Percentiles rank a stretch among this genome's conserved stretches.
These are phyloP conservation scores for Aspergillus sclerotialis DNA, from an alignment of 2,329 filamentous ascomycete genomes.

Conservation along the genomic window DNA sequence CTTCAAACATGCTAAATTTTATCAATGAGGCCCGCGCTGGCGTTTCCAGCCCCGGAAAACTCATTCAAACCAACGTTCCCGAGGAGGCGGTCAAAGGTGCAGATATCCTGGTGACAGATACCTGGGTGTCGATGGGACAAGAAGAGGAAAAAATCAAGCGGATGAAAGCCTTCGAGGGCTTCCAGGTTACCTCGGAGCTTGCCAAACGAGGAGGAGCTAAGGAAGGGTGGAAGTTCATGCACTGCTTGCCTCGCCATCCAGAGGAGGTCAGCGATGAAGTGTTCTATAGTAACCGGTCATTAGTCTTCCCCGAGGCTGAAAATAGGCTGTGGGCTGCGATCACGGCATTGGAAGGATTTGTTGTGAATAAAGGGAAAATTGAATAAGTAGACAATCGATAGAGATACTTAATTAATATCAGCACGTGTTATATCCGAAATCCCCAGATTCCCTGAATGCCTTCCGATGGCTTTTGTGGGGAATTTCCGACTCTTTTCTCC, in stretches of 20 bases:
- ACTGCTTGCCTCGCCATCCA: constrained; percentile 83
- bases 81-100: constrained; percentile 80
- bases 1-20: constrained; percentile 62
- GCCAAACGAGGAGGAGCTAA: constrained; percentile 81
- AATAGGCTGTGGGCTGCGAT: constrained; percentile 90
- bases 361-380: constrained; percentile 88
- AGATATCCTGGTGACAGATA: constrained; percentile 90
- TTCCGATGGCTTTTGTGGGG: neutral
- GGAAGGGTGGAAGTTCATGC: constrained; percentile 93
- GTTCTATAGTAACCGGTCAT: constrained; percentile 76
- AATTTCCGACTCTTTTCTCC: neutral
- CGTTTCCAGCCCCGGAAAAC: constrained; percentile 54
- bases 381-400: no score
- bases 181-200: constrained; percentile 83
- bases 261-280: constrained; percentile 95
- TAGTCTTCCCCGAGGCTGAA: constrained; percentile 92
- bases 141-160: constrained; percentile 75
- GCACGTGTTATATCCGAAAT: no score
- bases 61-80: constrained; percentile 70
- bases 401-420: no score
- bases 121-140: constrained; percentile 98
- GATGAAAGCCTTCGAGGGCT: constrained; percentile 75
- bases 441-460: neutral
- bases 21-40: constrained; percentile 59
- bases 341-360: constrained; percentile 78